These are phyloP conservation scores for Calycina marina DNA, from an alignment of 2,329 filamentous ascomycete genomes.

Conservation along the genomic window DNA sequence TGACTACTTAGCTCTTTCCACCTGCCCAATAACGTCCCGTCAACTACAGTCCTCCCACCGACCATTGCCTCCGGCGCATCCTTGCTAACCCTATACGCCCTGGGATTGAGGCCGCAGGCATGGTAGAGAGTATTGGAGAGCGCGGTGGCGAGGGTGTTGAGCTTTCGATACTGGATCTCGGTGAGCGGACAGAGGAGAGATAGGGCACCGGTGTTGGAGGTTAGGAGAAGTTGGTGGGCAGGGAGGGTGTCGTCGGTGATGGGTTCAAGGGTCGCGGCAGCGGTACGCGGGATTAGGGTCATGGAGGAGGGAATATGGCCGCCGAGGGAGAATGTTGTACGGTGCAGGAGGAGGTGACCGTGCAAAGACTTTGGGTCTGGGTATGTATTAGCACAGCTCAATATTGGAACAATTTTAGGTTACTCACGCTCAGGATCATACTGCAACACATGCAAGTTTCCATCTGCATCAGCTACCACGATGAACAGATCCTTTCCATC, in stretches of 20 bases:
- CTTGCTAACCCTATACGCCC: slow-evolving; percentile 56
- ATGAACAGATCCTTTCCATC: slow-evolving; percentile 73
- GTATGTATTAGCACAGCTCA: not conserved
- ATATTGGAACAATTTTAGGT: not conserved
- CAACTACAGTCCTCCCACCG: slow-evolving; percentile 38
- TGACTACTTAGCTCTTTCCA: slow-evolving; percentile 65
- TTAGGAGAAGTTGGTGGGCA: slow-evolving; percentile 44
- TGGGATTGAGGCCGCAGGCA: slow-evolving; percentile 68
- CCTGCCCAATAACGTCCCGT: slow-evolving; percentile 59
- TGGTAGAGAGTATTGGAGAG: slow-evolving; percentile 63
- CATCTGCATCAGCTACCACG: slow-evolving; percentile 69
- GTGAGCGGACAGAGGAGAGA: slow-evolving; percentile 63
- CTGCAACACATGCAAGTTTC: slow-evolving; percentile 76
- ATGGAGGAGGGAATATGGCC: slow-evolving; percentile 62
- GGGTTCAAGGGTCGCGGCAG: slow-evolving; percentile 31
- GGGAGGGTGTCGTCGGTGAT: slow-evolving; percentile 20
- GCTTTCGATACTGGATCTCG: slow-evolving; percentile 69
- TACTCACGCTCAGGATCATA: slow-evolving; percentile 62
- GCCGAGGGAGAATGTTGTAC: slow-evolving; percentile 76
- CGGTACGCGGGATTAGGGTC: slow-evolving; percentile 57
- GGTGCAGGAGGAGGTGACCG: slow-evolving; percentile 73
- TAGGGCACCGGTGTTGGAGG: slow-evolving; percentile 63
- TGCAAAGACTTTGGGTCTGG: slow-evolving; percentile 85
- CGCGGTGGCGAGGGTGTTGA: slow-evolving; percentile 69
- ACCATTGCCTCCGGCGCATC: slow-evolving; percentile 30